A percentile compares a stretch with the other conserved stretches of the same genome.
These are phyloP conservation scores for Cicer pinnatifidum DNA, from an alignment of 306 rosid species.

Conservation along the genomic window DNA sequence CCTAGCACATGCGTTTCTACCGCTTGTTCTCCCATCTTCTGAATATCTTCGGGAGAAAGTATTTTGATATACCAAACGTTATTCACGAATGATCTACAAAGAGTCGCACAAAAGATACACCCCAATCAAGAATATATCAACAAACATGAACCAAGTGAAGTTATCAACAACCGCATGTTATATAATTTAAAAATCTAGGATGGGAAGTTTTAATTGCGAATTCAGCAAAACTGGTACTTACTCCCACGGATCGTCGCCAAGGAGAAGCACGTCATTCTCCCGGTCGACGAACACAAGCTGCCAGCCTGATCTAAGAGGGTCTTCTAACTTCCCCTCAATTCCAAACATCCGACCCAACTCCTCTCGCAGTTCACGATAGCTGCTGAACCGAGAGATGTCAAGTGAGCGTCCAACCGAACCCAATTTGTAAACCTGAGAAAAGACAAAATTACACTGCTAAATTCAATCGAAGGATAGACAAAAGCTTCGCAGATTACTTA, in stretches of 20 bases:
- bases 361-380: constrained; percentile 92
- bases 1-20: constrained; percentile 60
- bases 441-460: constrained; percentile 40
- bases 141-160: not conserved
- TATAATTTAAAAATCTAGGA: not conserved
- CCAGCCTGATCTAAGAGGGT: constrained; percentile 99
- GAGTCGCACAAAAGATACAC: constrained; percentile 24
- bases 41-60: constrained; percentile 83
- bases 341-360: constrained; percentile 94
- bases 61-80: constrained; percentile 87
- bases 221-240: constrained; percentile 52
- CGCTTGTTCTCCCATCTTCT: constrained; percentile 75
- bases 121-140: constrained; percentile 17
- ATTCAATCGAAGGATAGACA: constrained; percentile 13
- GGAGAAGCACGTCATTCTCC: constrained; percentile 96
- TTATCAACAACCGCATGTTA: not conserved
- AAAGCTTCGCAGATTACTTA: constrained; percentile 23
- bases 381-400: constrained; percentile 90
- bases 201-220: not conserved
- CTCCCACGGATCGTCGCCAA: constrained; percentile 99
- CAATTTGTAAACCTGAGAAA: constrained; percentile 76
- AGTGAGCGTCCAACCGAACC: constrained; percentile 93
- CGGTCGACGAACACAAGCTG: constrained; percentile 99
- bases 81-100: constrained; percentile 76
- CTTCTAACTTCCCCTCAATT: constrained; percentile 91